A percentile compares a stretch with the other conserved stretches of the same genome.
These are phyloP conservation scores for Macadamia integrifolia DNA, from an alignment of 164 flowering plant species.

Conservation along the genomic window DNA sequence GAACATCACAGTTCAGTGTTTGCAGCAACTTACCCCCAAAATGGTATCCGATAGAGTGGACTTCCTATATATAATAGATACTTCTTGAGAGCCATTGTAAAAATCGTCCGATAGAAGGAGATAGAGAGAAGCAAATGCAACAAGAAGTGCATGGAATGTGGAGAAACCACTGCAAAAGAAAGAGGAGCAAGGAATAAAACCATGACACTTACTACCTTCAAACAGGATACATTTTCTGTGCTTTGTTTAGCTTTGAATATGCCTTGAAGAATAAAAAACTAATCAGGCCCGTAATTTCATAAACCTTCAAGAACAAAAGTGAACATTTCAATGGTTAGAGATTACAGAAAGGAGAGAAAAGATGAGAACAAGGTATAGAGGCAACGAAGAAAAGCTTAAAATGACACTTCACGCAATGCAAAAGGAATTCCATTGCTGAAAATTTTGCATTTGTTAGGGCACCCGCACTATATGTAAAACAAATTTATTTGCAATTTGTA, in stretches of 20 bases:
- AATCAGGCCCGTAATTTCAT: constrained; percentile 37
- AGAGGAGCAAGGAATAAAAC: background rate
- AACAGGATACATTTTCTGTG: constrained; percentile 20
- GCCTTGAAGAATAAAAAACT: constrained; percentile 35
- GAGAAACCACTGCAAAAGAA: constrained; percentile 56
- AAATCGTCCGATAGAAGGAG: constrained; percentile 51
- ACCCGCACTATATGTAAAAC: no score
- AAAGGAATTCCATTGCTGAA: no score
- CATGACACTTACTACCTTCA: no score
- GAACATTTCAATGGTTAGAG: background rate
- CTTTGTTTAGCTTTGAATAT: constrained; percentile 33
- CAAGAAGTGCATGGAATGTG: constrained; percentile 60
- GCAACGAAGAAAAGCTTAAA: background rate
- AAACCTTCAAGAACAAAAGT: constrained; percentile 45
- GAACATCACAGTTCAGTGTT: background rate
- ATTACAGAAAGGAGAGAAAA: background rate
- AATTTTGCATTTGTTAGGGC: no score
- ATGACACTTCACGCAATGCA: background rate
- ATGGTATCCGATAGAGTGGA: constrained; percentile 42
- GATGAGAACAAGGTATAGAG: background rate
- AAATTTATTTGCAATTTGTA: no score
- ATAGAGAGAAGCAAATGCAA: constrained; percentile 48
- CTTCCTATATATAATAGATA: constrained; percentile 27
- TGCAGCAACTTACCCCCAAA: constrained; percentile 47
- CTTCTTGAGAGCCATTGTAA: constrained; percentile 25